Base-by-base conservation (phyloP, 208 protist genomes). In the Trypanosoma rangeli region DNA sequence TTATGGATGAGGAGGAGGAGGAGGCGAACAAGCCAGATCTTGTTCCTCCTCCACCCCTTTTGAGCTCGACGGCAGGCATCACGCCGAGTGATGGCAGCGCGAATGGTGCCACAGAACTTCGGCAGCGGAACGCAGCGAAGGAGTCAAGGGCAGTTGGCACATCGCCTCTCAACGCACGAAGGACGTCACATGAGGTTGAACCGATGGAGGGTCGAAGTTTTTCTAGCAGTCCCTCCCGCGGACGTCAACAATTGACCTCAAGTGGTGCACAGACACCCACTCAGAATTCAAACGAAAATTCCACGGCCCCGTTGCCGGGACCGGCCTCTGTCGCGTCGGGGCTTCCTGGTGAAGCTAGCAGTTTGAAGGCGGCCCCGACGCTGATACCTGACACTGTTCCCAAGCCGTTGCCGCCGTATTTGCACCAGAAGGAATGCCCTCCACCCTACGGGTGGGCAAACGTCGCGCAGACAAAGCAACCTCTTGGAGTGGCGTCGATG, bases 401-500 rank as follows among this genome's bases (percentile, higher is more conserved):
- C 35, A 63, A 49, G 24, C n/a, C 67, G 13, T 46, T 58, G 35
- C 65, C 58, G 24, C 28, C 60, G 48, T 58, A 73, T 58, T 37
- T 12, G 18, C 59, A 29, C 5, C 54, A 63, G 26, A 61, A 67
- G 16, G 61, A 61, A 7, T 56, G 50, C 28, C 61, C 61, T 18
- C 69, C 69, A 12, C 69, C 69, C 20, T 68, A 67, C n/a, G 53
- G 54, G 10, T 62, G 69, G 61, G 42, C 39, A 8, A 20, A n/a
- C 16, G 24, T 20, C 24, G 31, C 28, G 28, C 24, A 22, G 29
- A 29, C 35, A 7, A 63, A 63, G 24, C 37, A 46, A 13, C 16
- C 26, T n/a, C 31, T 28, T 20, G 57, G 57, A 28, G 24, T 26
- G 29, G 24, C 60, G 50, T 8, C 60, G 44, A 46, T 52, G 18